A percentile compares a stretch with the other conserved stretches of the same genome.
Conservation (phyloP, 805 yeast species). For the Priceomyces castillae region DNA sequence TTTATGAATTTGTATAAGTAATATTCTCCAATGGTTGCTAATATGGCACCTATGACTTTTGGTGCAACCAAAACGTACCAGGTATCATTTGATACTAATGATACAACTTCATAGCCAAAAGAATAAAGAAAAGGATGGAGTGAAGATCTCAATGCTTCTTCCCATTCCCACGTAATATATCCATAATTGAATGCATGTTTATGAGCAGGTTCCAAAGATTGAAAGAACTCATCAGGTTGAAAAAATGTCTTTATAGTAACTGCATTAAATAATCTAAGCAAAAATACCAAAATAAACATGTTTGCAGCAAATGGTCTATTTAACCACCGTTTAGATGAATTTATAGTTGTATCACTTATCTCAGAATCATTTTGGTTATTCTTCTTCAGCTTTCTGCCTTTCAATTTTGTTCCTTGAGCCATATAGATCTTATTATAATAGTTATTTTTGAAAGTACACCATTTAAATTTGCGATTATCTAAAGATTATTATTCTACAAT, state of each 20-base stretch:
- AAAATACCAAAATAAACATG: slow-evolving; percentile 16
- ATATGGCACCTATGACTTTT: slow-evolving; percentile 61
- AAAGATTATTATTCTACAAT: background rate
- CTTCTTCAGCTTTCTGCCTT: background rate
- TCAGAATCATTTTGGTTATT: background rate
- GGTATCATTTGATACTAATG: slow-evolving; percentile 11
- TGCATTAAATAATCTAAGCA: slow-evolving; percentile 60
- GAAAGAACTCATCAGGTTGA: slow-evolving; percentile 97
- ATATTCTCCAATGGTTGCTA: slow-evolving; percentile 73
- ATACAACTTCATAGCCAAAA: slow-evolving; percentile 34
- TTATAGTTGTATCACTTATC: background rate
- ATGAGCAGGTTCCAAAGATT: slow-evolving; percentile 91
- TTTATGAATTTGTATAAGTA: slow-evolving; percentile 49
- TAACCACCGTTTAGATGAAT: background rate
- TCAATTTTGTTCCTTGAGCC: background rate
- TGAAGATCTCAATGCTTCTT: slow-evolving; percentile 66
- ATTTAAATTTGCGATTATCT: background rate
- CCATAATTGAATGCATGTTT: slow-evolving; percentile 73
- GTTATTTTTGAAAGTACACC: background rate
- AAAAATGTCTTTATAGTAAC: slow-evolving; percentile 69
- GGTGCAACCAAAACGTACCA: slow-evolving; percentile 54
- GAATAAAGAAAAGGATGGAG: slow-evolving; percentile 76
- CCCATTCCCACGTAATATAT: slow-evolving; percentile 94
- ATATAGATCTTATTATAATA: background rate
- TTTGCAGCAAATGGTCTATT: slow-evolving; percentile 5